Conservation (phyloP, 306 rosid species). For the Citrullus colocynthis region DNA sequence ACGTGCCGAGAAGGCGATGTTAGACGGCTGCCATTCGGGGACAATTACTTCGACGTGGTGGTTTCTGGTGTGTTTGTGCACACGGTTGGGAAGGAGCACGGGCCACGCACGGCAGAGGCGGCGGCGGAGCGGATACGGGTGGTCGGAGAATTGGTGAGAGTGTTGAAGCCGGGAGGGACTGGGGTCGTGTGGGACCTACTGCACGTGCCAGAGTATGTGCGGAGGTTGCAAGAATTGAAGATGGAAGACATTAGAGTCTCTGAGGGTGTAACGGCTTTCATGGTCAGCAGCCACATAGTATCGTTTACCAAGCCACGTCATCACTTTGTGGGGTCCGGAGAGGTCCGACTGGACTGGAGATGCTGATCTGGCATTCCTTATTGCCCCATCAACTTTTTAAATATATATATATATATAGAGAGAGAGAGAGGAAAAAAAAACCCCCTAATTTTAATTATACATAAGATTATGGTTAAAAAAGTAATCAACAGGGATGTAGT, state of each 20-base stretch:
- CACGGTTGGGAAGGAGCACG: slow-evolving; percentile 82
- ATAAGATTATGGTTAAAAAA: background rate
- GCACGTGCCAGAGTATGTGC: slow-evolving; percentile 91
- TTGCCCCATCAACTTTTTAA: background rate
- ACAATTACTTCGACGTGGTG: slow-evolving; percentile 84
- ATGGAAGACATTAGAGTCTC: slow-evolving; percentile 91
- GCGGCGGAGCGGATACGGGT: slow-evolving; percentile 93
- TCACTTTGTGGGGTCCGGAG: slow-evolving; percentile 49
- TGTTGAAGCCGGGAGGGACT: slow-evolving; percentile 70
- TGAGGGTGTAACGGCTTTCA: slow-evolving; percentile 80
- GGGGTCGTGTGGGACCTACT: slow-evolving; percentile 92
- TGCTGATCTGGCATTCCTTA: slow-evolving; percentile 19
- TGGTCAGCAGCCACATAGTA: slow-evolving; percentile 92
- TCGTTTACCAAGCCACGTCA: slow-evolving; percentile 81
- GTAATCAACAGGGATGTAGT: background rate
- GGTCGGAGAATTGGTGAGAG: slow-evolving; percentile 83
- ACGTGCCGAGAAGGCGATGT: slow-evolving; percentile 94
- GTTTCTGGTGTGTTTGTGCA: slow-evolving; percentile 91
- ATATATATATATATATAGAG: background rate
- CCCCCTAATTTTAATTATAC: background rate
- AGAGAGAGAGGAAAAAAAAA: background rate
- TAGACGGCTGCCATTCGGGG: slow-evolving; percentile 72
- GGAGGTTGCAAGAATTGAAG: slow-evolving; percentile 68
- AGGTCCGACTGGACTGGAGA: slow-evolving; percentile 93
- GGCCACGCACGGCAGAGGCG: slow-evolving; percentile 72